Percentiles rank a stretch among this genome's conserved stretches.
Conservation (phyloP, 352 stramenopile genomes). For the Paralagenidium karlingii region DNA sequence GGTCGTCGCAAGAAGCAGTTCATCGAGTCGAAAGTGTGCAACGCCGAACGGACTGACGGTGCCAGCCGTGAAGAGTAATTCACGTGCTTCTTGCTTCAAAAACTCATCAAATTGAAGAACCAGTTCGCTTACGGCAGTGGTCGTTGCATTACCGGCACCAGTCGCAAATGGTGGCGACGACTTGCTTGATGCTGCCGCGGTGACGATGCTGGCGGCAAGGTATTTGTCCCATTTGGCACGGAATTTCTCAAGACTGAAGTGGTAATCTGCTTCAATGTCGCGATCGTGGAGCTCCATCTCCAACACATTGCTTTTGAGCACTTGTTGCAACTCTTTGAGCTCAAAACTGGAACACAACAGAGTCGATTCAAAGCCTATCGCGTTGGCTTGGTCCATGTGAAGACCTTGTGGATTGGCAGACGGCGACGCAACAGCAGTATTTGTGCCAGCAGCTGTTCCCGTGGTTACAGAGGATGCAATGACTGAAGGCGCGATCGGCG, state of each 20-base stretch:
- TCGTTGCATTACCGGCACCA: background rate
- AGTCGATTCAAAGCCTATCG: conserved; percentile 23
- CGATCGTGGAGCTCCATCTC: conserved; percentile 55
- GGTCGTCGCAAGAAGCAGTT: conserved; percentile 25
- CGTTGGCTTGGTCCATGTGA: conserved; percentile 2
- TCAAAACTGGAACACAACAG: conserved; percentile 40
- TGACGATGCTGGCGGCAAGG: conserved; percentile 18
- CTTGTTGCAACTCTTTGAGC: conserved; percentile 24
- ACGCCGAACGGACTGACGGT: conserved; percentile 41
- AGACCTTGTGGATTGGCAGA: conserved; percentile 2
- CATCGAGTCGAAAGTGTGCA: conserved; percentile 37
- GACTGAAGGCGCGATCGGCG: too few relatives aligned
- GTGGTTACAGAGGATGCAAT: conserved; percentile 18
- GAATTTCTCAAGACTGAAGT: conserved; percentile 16
- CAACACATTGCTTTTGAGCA: conserved; percentile 20
- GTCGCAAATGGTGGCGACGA: conserved; percentile 10
- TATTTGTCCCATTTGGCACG: conserved; percentile 51
- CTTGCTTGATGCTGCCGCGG: background rate
- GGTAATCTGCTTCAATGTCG: conserved; percentile 37
- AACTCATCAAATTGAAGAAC: conserved; percentile 41
- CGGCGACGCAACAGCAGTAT: too few relatives aligned
- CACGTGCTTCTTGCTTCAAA: conserved; percentile 30
- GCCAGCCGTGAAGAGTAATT: conserved; percentile 20
- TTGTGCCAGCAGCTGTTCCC: conserved; percentile 8
- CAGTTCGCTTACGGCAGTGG: conserved; percentile 19